Conservation (phyloP, 306 rosid genomes). For the Begonia fuchsioides region DNA sequence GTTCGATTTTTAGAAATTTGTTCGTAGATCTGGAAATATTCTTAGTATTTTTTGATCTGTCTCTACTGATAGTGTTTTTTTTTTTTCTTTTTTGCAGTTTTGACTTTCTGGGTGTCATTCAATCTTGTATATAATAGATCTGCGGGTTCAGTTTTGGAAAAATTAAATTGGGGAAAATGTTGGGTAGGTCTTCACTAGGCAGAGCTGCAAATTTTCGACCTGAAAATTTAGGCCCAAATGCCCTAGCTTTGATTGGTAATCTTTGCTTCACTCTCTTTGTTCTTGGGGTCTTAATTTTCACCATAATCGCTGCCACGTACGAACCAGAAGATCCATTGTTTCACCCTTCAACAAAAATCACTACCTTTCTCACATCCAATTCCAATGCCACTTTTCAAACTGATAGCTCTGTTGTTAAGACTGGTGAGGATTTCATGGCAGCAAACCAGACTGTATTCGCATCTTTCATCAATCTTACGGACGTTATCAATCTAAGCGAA, state of each 20-base stretch:
- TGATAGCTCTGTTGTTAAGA: slow-evolving; percentile 60
- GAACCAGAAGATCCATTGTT: slow-evolving; percentile 97
- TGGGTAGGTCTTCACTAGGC: slow-evolving; percentile 46
- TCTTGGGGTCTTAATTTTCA: slow-evolving; percentile 70
- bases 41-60: too few relatives aligned
- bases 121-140: not conserved
- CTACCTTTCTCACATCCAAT: slow-evolving; percentile 69
- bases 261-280: slow-evolving; percentile 84
- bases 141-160: too few relatives aligned
- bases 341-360: slow-evolving; percentile 85
- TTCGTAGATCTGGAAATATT: too few relatives aligned
- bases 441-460: slow-evolving; percentile 61
- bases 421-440: slow-evolving; percentile 95
- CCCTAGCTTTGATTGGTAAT: slow-evolving; percentile 75
- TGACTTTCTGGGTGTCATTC: too few relatives aligned
- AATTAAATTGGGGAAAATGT: slow-evolving; percentile 12
- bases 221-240: slow-evolving; percentile 73
- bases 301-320: slow-evolving; percentile 89
- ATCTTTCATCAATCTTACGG: slow-evolving; percentile 42
- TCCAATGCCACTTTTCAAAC: slow-evolving; percentile 96
- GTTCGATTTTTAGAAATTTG: too few relatives aligned
- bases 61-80: too few relatives aligned
- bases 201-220: slow-evolving; percentile 64
- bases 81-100: too few relatives aligned
- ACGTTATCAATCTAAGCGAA: slow-evolving; percentile 29